These are phyloP conservation scores for Schwanniomyces yamadae DNA, from an alignment of 805 yeast species.

Conservation along the genomic window DNA sequence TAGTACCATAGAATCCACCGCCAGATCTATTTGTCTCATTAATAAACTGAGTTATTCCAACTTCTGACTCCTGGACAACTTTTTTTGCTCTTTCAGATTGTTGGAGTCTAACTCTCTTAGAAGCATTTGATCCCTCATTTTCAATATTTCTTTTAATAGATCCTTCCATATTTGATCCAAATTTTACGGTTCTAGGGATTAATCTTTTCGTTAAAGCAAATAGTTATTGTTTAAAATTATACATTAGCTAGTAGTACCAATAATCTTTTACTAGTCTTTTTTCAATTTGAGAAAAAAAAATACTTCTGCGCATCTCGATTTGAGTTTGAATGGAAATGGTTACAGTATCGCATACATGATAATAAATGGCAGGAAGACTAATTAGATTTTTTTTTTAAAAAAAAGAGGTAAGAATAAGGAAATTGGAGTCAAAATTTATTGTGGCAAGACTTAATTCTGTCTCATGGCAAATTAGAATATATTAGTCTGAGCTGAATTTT, in stretches of 20 bases:
- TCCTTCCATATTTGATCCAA: conserved; percentile 9
- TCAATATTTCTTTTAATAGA: conserved; percentile 8
- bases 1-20: conserved; percentile 68
- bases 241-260: conserved; percentile 4
- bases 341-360: too few relatives aligned
- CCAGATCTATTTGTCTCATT: conserved; percentile 37
- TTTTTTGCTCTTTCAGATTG: conserved; percentile 17
- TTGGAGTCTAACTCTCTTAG: conserved; percentile 15
- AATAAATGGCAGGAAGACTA: too few relatives aligned
- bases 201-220: conserved; percentile 8
- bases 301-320: conserved; percentile 2
- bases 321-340: background rate
- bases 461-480: too few relatives aligned
- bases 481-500: too few relatives aligned
- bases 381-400: too few relatives aligned
- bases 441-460: too few relatives aligned
- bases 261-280: background rate
- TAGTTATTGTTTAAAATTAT: conserved; percentile 12
- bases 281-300: background rate
- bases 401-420: too few relatives aligned
- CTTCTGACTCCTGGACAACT: conserved; percentile 72
- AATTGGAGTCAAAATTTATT: too few relatives aligned
- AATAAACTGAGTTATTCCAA: conserved; percentile 79
- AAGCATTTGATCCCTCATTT: conserved; percentile 4
- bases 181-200: conserved; percentile 5